These are phyloP conservation scores for Rhodofomes roseus DNA, from an alignment of 1,284 basidiomycete genomes.

Conservation along the genomic window DNA sequence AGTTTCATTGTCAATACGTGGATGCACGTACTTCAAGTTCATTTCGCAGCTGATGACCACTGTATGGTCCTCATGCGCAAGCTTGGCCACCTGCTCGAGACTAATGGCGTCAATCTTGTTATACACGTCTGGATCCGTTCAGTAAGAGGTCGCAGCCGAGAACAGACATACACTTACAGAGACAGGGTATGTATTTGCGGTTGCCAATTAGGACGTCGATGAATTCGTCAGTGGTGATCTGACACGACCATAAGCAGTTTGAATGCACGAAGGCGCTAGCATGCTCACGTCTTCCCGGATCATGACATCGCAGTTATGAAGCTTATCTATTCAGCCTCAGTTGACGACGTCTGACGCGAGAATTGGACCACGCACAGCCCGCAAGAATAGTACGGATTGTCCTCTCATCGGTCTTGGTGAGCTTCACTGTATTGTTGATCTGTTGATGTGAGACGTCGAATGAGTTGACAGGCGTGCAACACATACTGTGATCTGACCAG, in stretches of 20 bases:
- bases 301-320: slow-evolving; percentile 97
- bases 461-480: slow-evolving; percentile 8
- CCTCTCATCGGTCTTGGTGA: slow-evolving; percentile 94
- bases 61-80: slow-evolving; percentile 85
- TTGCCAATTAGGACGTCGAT: slow-evolving; percentile 92
- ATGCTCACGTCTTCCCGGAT: slow-evolving; percentile 86
- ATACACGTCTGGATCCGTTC: slow-evolving; percentile 70
- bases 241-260: slow-evolving; percentile 2
- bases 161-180: slow-evolving; percentile 24
- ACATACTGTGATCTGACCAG: slow-evolving; percentile 47
- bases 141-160: neutral
- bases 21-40: slow-evolving; percentile 67
- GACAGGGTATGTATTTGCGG: slow-evolving; percentile 92
- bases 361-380: slow-evolving; percentile 54
- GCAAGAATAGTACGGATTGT: slow-evolving; percentile 91
- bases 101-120: slow-evolving; percentile 94
- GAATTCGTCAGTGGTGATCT: slow-evolving; percentile 97
- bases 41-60: slow-evolving; percentile 95
- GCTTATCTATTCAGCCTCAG: slow-evolving; percentile 48
- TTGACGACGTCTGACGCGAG: slow-evolving; percentile 3
- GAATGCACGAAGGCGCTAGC: slow-evolving; percentile 6
- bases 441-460: slow-evolving; percentile 27
- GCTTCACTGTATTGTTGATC: slow-evolving; percentile 88
- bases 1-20: neutral
- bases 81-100: slow-evolving; percentile 84